phyloP scores from a whole-genome alignment of 2,329 filamentous ascomycete species.

The Taxawa tesnikishii region DNA sequence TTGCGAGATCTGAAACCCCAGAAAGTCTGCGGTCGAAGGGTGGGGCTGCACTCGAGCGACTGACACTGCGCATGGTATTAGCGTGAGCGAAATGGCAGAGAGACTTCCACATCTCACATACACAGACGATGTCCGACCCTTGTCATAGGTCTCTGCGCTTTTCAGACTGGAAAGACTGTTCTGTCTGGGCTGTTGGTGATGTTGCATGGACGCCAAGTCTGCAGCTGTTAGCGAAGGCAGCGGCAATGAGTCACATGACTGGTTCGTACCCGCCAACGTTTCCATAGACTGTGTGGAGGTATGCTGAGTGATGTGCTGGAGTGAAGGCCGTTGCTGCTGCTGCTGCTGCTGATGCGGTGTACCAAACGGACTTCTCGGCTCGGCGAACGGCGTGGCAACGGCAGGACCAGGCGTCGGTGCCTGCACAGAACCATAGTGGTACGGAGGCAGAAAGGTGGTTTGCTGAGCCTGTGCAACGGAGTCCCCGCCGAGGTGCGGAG shows the following conservation, averaged over 20 bases:
- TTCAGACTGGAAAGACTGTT: neutral
- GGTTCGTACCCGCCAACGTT: slow-evolving; percentile 29
- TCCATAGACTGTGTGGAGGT: slow-evolving; percentile 36
- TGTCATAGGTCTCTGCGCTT: slow-evolving; percentile 3
- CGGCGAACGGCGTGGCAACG: slow-evolving; percentile 2
- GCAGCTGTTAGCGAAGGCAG: neutral
- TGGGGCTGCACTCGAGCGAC: slow-evolving; percentile 16
- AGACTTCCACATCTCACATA: no score
- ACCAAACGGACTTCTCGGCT: slow-evolving; percentile 5
- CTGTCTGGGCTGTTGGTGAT: slow-evolving; percentile 26
- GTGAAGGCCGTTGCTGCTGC: slow-evolving; percentile 7
- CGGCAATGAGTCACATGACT: neutral
- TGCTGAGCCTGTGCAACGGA: slow-evolving; percentile 10
- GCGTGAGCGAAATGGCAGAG: no score
- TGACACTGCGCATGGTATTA: no score
- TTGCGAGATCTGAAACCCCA: slow-evolving; percentile 31
- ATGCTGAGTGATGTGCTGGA: slow-evolving; percentile 18
- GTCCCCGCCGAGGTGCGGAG: slow-evolving; percentile 2
- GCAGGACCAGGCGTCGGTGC: slow-evolving; percentile 4
- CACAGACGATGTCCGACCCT: slow-evolving; percentile 4
- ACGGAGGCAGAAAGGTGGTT: slow-evolving; percentile 1
- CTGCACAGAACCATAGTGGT: slow-evolving; percentile 3
- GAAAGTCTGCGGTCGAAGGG: slow-evolving; percentile 26
- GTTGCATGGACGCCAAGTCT: slow-evolving; percentile 37
- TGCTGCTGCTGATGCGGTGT: slow-evolving; percentile 6